phyloP scores from a whole-genome alignment of 305 asterid genomes.

The Solanum hybrid region DNA sequence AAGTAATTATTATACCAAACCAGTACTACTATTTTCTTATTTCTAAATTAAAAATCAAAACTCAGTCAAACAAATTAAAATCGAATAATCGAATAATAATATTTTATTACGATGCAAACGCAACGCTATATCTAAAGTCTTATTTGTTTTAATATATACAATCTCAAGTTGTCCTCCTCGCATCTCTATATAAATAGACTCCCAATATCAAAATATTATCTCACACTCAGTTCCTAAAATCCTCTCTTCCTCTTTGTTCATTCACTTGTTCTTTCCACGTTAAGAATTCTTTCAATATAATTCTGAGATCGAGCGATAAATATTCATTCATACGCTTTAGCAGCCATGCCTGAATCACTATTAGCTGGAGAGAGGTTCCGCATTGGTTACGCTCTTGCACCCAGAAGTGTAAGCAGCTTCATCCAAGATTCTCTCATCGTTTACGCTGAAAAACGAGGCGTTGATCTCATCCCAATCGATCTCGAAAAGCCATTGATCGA shows the following conservation, averaged over 20 bases:
- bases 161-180: not conserved
- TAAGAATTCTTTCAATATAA: not conserved
- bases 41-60: not conserved
- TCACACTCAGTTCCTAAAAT: not conserved
- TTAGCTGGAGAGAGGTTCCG: constrained; percentile 14
- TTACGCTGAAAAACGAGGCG: constrained; percentile 41
- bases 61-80: not conserved
- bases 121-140: too few species aligned
- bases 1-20: not conserved
- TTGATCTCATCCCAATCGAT: constrained; percentile 37
- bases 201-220: not conserved
- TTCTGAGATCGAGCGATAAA: not conserved
- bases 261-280: not conserved
- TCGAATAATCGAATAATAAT: not conserved
- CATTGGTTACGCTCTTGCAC: constrained; percentile 66
- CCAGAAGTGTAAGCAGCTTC: constrained; percentile 48
- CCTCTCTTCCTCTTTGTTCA: not conserved
- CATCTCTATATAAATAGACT: not conserved
- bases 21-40: not conserved
- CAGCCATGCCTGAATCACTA: not conserved
- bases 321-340: not conserved
- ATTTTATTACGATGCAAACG: not conserved
- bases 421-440: constrained; percentile 51
- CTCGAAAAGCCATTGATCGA: constrained; percentile 38
- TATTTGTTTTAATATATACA: too few species aligned